Base-by-base conservation (phyloP, 768 basidiomycete species). In the Suillus placidus region DNA sequence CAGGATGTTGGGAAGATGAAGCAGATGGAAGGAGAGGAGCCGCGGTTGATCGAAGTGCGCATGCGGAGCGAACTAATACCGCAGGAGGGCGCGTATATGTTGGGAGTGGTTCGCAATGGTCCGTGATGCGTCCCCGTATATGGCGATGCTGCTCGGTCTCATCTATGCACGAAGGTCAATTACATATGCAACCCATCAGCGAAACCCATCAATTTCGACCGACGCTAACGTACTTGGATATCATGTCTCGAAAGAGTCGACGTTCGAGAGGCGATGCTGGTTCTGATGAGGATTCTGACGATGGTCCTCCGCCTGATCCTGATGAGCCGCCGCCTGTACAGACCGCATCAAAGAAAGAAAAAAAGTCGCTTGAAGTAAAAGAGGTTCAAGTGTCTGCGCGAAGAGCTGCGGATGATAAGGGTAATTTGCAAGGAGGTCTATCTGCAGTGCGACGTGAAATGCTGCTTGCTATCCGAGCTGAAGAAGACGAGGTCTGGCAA, bases 201-300 rank as follows among this genome's bases (percentile, higher is more conserved):
- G 86, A 92, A 78, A 89, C 86, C 0, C 90, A 94, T 72, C 94
- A 95, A 74, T 83, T 95, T 69, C 88, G 93, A 54, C 93, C 93
- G 10, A 89, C 90, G 3, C 77, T 94, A 69, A 92, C 91, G 20
- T 92, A 95, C 77, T 81, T 95, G 67, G 94, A 95, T 73, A 77
- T 86, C 65, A 74, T 90, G 63, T 87, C 88, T 30, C 87, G 87
- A 43, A 92, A 89, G 79, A 80, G 76, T 66, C 85, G 82, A 69
- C 86, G 84, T 56, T 80, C 81, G 26, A 78, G 80, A 47, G 73
- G 76, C 49, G 83, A 74, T 16, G 77, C 71, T 40, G 87, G 82
- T 9, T 85, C 83, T 4, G 92, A 89, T 64, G 88, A 88, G 2
- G 92, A 93, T 54, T 88, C 88, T 8, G 91, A 93, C 64, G 89